Percentiles rank a stretch among this genome's conserved stretches.
phyloP scores from a whole-genome alignment of 129 eudicot genomes.

The Tanacetum coccineum region DNA sequence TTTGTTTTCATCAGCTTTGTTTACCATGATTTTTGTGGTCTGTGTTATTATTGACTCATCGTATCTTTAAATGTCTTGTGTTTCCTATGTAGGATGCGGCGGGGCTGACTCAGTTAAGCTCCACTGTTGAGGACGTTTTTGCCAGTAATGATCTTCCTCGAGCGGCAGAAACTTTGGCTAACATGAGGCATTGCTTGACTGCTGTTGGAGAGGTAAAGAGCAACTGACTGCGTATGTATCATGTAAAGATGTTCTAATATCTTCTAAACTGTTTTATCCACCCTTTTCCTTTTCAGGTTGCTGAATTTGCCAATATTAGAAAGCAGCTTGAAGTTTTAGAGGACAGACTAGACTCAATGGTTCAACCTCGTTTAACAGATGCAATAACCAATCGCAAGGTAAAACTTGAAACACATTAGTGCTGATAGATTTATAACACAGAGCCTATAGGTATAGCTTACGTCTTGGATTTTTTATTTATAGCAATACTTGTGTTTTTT shows the following conservation, averaged over 20 bases:
- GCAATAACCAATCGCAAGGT: conserved; percentile 90
- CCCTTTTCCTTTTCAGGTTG: conserved; percentile 57
- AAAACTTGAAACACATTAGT: neutral
- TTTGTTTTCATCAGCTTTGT: conserved; percentile 18
- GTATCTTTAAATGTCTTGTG: conserved; percentile 5
- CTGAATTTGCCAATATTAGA: conserved; percentile 97
- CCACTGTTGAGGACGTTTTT: conserved; percentile 98
- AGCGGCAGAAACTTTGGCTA: conserved; percentile 96
- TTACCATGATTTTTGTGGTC: neutral
- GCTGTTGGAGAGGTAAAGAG: conserved; percentile 92
- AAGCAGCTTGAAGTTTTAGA: conserved; percentile 99
- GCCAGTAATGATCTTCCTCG: conserved; percentile 99
- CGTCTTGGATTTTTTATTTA: neutral
- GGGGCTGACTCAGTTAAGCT: conserved; percentile 93
- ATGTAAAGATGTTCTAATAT: conserved; percentile 7
- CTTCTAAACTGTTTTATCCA: neutral
- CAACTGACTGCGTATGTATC: conserved; percentile 1
- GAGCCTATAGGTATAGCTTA: conserved; percentile 7
- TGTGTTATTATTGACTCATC: conserved; percentile 8
- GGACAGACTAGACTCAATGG: conserved; percentile 98
- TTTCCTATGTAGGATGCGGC: conserved; percentile 82
- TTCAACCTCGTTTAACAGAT: conserved; percentile 93
- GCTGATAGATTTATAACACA: conserved; percentile 9
- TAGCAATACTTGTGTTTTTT: neutral
- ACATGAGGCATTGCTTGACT: conserved; percentile 96